These are phyloP conservation scores for Corniculantispora saksenae DNA, from an alignment of 2,329 filamentous ascomycete genomes.

Conservation along the genomic window DNA sequence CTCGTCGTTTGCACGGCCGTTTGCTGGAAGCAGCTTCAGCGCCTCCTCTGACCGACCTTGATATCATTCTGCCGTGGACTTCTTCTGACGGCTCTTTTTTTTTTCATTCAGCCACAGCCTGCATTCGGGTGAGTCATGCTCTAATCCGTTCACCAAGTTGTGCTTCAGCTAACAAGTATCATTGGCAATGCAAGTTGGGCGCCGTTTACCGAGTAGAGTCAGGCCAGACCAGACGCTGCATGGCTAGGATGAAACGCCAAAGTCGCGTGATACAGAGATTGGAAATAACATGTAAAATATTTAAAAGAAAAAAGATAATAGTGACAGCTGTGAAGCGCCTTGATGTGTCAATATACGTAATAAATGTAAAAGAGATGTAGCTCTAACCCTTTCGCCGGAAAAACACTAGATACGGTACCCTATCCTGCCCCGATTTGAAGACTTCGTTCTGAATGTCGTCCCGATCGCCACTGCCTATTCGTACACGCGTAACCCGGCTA, in stretches of 20 bases:
- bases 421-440: slow-evolving; percentile 38
- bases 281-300: background rate
- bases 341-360: background rate
- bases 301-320: background rate
- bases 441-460: slow-evolving; percentile 40
- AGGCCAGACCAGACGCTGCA: background rate
- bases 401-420: slow-evolving; percentile 51
- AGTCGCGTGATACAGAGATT: background rate
- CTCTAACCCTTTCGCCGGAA: slow-evolving; percentile 40
- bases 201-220: no score
- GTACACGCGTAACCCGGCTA: slow-evolving; percentile 40
- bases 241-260: background rate
- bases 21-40: no score
- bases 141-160: no score
- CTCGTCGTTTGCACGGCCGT: no score
- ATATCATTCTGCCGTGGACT: no score
- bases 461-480: slow-evolving; percentile 39
- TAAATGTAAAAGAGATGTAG: background rate
- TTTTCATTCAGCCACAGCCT: no score
- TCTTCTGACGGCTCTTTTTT: no score
- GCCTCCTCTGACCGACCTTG: no score
- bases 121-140: no score
- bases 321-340: background rate
- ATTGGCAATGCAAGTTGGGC: no score
- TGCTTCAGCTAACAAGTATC: no score